Base-by-base conservation (phyloP, 345 rosid species). In the Arabidopsis suecica region DNA sequence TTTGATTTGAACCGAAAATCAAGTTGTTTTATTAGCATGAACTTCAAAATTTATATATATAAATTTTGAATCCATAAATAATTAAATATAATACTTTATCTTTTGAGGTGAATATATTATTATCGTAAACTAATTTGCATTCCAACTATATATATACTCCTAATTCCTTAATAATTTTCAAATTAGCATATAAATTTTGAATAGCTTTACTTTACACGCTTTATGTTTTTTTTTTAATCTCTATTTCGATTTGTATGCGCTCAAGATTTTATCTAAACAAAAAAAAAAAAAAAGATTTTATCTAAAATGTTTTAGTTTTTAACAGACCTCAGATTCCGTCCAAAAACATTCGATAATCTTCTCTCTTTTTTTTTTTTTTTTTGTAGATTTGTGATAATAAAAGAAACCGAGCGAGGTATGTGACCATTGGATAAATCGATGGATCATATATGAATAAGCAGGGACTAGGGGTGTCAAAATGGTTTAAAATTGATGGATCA, bases 301-400 rank as follows among this genome's bases (percentile, higher is more conserved):
- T 14, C 7, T 25, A 28, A 30, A 7, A 5, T 4, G 6, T 36
- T 16, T n/a, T 32, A 3, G 41, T 16, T 4, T 28, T 51, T 58
- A 32, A 47, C 14, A 44, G 42, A 56, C 44, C 73, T 57, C 55
- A 45, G 33, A 58, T 70, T 58, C 37, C 57, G 57, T 47, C 47
- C 65, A 70, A 70, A 58, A 25, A 25, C 50, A 25, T 48, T 37
- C 11, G 37, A 1, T 0, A 47, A 12, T 33, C 8, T 1, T 3
- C 0, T 5, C 30, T 56, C 5, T 49, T 33, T n/a, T 1, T 3
- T 0, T 5, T 55, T 55, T 9, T 48, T 0, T 5, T 55, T 55
- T 9, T 48, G 58, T 34, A 59, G 14, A 28, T 23, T 14, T 60
- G 60, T 49, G 75, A 49, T 20, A 61, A 71, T 22, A 71, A 48